Base-by-base conservation (phyloP, 2,329 filamentous ascomycete genomes). In the Alternaria conjuncta region DNA sequence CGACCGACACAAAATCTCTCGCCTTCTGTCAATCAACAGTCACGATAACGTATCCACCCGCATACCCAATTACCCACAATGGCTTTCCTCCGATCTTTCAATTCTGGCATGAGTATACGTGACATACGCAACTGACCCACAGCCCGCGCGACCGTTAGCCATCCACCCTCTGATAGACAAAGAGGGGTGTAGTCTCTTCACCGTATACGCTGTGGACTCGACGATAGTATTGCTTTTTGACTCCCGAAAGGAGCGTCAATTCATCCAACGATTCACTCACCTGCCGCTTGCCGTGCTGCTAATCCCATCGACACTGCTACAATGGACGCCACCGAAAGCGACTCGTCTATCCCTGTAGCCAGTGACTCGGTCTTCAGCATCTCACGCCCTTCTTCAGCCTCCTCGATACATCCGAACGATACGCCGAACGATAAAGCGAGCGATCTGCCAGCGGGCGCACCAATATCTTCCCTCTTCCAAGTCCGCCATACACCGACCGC, bases 401-500 rank as follows among this genome's bases (percentile, higher is more conserved):
- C 67, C 3, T 68, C 68, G 18, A 63, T 65, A 11, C 65, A 55
- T 11, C 49, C 57, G 4, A 12, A 25, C 53, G 51, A 65, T 10
- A 49, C 41, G 10, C 25, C 51, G 18, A 64, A 59, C 55, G 62
- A 65, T 9, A 49, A 51, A 13, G 13, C 54, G 18, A 64, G 55
- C 55, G 62, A 64, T 6, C 60, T 69, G 11, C 72, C 75, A 18
- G 44, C 59, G 9, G 74, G 75, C 18, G 71, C 69, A 2, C 77
- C 77, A 1, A 61, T 53, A 12, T 79, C 75, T 0, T 26, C 61
- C 1, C 63, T 77, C 21, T 83, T 83, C 70, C 68, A 74, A 15
- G 75, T 84, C 45, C 78, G 73, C 60, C 66, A 79, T n/a, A 84
- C 83, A 9, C 74, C 77, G 7, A 74, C 74, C 61, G 78, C 81